These are phyloP conservation scores for Jamesozyma piceae DNA, from an alignment of 805 yeast species.

Conservation along the genomic window DNA sequence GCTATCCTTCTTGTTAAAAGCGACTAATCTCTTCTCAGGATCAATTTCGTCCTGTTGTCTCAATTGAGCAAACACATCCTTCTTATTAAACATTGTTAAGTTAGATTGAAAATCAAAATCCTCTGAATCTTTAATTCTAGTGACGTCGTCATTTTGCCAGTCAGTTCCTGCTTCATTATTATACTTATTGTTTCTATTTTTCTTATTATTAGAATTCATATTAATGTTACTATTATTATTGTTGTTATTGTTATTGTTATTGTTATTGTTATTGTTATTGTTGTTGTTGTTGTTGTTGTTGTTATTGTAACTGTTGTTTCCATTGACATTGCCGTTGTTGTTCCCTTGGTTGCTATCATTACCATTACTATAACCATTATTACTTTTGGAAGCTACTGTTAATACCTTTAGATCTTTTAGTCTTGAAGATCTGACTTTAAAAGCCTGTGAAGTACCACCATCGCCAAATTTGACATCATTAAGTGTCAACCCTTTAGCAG, in stretches of 20 bases:
- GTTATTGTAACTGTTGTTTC: slow-evolving; percentile 6
- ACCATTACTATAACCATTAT: slow-evolving; percentile 4
- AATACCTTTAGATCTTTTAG: slow-evolving; percentile 28
- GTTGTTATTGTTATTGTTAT: slow-evolving; percentile 8
- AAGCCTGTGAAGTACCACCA: slow-evolving; percentile 26
- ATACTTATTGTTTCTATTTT: slow-evolving; percentile 27
- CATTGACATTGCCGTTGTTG: slow-evolving; percentile 4
- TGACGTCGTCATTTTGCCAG: slow-evolving; percentile 43
- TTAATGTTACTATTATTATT: slow-evolving; percentile 7
- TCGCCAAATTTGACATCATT: slow-evolving; percentile 31
- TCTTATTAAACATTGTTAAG: slow-evolving; percentile 73
- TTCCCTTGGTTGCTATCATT: background rate
- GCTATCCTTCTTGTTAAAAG: slow-evolving; percentile 51
- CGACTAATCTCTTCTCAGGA: slow-evolving; percentile 57
- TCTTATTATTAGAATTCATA: slow-evolving; percentile 17
- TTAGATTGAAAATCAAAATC: slow-evolving; percentile 86
- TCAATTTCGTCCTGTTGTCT: slow-evolving; percentile 52
- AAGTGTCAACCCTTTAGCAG: slow-evolving; percentile 32
- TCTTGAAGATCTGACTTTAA: slow-evolving; percentile 30
- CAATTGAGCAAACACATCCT: slow-evolving; percentile 68
- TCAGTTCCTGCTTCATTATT: slow-evolving; percentile 16
- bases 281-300: slow-evolving; percentile 5
- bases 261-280: slow-evolving; percentile 1
- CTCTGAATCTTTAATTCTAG: slow-evolving; percentile 37
- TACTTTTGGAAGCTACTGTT: slow-evolving; percentile 17